Percentiles rank a stretch among this genome's conserved stretches.
phyloP scores from a whole-genome alignment of 192 early-diverging fungal species.

The Podochytrium sp. region DNA sequence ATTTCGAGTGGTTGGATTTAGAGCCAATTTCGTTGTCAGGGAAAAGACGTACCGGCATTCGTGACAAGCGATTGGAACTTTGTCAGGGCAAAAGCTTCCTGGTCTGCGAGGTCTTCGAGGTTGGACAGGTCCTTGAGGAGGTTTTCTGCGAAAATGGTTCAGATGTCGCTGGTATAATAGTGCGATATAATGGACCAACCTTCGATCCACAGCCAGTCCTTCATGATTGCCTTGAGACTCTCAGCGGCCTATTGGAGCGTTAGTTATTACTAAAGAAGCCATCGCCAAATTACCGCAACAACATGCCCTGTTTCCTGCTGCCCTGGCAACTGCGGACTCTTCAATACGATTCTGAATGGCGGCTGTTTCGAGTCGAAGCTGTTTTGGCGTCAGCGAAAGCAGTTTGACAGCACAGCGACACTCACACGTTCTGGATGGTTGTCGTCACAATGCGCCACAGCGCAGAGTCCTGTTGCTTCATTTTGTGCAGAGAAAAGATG shows the following conservation, averaged over 20 bases:
- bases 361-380: slow-evolving; percentile 92
- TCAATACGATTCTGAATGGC: slow-evolving; percentile 85
- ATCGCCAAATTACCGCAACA: slow-evolving; percentile 65
- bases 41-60: slow-evolving; percentile 60
- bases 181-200: slow-evolving; percentile 31
- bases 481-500: slow-evolving; percentile 48
- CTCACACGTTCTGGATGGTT: slow-evolving; percentile 93
- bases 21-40: background rate
- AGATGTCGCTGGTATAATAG: background rate
- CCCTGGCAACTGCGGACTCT: slow-evolving; percentile 53
- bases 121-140: slow-evolving; percentile 70
- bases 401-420: background rate
- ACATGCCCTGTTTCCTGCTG: slow-evolving; percentile 63
- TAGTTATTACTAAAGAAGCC: background rate
- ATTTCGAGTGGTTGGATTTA: background rate
- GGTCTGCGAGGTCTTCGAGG: slow-evolving; percentile 78
- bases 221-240: slow-evolving; percentile 77
- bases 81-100: slow-evolving; percentile 84
- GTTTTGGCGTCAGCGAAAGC: background rate
- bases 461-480: slow-evolving; percentile 41
- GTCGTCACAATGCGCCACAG: slow-evolving; percentile 67
- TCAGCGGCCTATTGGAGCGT: slow-evolving; percentile 58
- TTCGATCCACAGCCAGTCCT: slow-evolving; percentile 91
- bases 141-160: slow-evolving; percentile 62
- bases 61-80: slow-evolving; percentile 90